phyloP scores from a whole-genome alignment of 768 basidiomycete species.

The Calocybe indica region DNA sequence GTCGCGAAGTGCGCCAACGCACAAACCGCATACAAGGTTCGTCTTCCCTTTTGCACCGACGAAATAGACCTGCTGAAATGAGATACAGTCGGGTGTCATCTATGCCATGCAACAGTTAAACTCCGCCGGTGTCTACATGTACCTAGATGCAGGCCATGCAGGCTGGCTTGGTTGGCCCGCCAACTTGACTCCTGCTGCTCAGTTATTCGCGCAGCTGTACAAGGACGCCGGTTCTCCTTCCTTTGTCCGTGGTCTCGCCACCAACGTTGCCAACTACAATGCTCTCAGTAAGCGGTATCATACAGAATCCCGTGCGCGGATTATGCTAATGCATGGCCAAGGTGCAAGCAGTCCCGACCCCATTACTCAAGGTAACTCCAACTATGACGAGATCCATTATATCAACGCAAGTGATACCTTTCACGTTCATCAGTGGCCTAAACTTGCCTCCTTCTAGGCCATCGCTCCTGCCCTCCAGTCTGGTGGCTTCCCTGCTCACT shows the following conservation, averaged over 20 bases:
- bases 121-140: conserved; percentile 50
- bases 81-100: conserved; percentile 34
- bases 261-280: conserved; percentile 48
- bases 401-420: conserved; percentile 33
- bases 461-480: conserved; percentile 39
- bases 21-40: conserved; percentile 43
- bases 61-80: neutral
- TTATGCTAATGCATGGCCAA: conserved; percentile 28
- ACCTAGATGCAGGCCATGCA: conserved; percentile 59
- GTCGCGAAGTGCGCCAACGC: conserved; percentile 51
- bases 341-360: conserved; percentile 49
- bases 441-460: conserved; percentile 22
- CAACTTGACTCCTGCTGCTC: conserved; percentile 53
- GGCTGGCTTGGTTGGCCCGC: conserved; percentile 69
- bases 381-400: conserved; percentile 59
- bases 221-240: conserved; percentile 44
- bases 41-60: neutral
- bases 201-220: conserved; percentile 46
- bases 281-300: conserved; percentile 22
- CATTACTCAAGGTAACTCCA: conserved; percentile 51
- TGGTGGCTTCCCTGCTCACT: conserved; percentile 49
- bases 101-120: conserved; percentile 55
- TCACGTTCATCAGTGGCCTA: neutral
- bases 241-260: conserved; percentile 59
- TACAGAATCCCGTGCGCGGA: conserved; percentile 1